Conservation (phyloP, 257 asterid species). For the Rhazya stricta region DNA sequence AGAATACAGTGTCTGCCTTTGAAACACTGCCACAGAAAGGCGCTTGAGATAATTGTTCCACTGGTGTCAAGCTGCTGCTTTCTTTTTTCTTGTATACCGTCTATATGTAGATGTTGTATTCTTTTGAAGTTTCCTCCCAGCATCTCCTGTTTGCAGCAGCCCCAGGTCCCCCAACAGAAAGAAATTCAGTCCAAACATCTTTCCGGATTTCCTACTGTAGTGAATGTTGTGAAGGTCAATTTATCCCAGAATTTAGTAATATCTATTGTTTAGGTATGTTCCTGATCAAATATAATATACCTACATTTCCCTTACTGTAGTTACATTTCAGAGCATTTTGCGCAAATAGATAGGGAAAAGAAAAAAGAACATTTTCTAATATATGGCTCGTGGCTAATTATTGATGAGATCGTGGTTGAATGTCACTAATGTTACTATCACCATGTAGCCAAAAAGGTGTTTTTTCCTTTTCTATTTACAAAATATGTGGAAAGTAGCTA, state of each 20-base stretch:
- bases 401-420: too few species aligned
- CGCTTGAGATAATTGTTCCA: conserved; percentile 32
- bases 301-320: not conserved
- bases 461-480: too few species aligned
- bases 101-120: too few species aligned
- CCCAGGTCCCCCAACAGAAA: too few species aligned
- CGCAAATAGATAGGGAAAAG: too few species aligned
- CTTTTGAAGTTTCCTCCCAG: not conserved
- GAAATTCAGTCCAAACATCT: not conserved
- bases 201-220: not conserved
- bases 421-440: too few species aligned
- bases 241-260: not conserved
- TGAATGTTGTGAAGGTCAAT: not conserved
- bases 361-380: too few species aligned
- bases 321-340: not conserved
- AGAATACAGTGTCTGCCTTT: conserved; percentile 90
- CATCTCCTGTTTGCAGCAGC: not conserved
- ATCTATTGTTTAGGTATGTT: not conserved
- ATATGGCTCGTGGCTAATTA: too few species aligned
- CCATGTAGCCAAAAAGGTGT: too few species aligned
- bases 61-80: not conserved
- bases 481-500: too few species aligned
- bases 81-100: too few species aligned
- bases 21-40: conserved; percentile 96
- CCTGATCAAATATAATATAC: not conserved